Percentiles rank a stretch among this genome's conserved stretches.
phyloP scores from a whole-genome alignment of 306 rosid genomes.

The Cucurbita maxima region DNA sequence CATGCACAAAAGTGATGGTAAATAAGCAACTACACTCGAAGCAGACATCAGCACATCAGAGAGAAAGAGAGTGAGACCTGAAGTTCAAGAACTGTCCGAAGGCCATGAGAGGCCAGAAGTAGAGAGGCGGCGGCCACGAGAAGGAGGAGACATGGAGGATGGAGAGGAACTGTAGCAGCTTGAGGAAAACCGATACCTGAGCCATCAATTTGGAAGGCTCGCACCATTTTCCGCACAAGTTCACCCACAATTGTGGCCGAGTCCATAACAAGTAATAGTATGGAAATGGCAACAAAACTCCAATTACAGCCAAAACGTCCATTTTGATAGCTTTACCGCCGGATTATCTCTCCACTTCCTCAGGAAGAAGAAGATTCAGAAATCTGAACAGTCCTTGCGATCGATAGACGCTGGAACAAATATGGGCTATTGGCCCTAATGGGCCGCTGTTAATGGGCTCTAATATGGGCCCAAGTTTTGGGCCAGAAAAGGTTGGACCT shows the following conservation, averaged over 20 bases:
- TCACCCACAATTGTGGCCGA: conserved; percentile 62
- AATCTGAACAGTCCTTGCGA: neutral
- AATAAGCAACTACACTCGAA: neutral
- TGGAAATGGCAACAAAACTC: conserved; percentile 52
- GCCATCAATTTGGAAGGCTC: conserved; percentile 77
- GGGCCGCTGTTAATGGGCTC: neutral
- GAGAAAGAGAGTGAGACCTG: conserved; percentile 23
- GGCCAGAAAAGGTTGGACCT: too few species aligned
- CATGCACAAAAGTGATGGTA: neutral
- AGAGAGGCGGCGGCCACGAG: conserved; percentile 68
- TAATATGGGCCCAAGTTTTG: neutral
- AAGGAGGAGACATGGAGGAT: conserved; percentile 48
- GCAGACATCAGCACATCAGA: neutral
- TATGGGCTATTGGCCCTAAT: neutral
- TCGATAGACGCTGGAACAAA: neutral
- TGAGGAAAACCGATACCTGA: conserved; percentile 34
- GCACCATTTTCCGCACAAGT: conserved; percentile 51
- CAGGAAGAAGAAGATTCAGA: neutral
- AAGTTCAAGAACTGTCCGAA: conserved; percentile 82
- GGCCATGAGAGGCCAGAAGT: conserved; percentile 65
- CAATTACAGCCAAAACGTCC: conserved; percentile 42
- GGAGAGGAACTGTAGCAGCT: conserved; percentile 58
- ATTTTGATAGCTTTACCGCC: conserved; percentile 7
- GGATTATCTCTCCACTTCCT: neutral
- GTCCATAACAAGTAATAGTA: conserved; percentile 60